phyloP scores from a whole-genome alignment of 2,329 filamentous ascomycete genomes.

The Atkinsonella texensis region DNA sequence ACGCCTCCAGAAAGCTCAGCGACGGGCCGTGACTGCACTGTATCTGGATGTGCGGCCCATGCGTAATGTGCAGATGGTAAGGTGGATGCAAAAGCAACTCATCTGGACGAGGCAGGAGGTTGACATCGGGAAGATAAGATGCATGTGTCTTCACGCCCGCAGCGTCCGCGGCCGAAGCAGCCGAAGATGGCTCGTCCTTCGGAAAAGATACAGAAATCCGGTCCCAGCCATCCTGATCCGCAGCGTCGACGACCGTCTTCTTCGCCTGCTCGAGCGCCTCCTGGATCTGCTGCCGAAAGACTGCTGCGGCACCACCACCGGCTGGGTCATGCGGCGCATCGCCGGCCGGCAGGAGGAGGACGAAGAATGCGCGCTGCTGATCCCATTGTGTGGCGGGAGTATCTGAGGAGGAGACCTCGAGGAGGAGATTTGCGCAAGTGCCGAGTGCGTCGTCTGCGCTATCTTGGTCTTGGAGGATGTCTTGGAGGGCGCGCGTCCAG shows the following conservation, averaged over 20 bases:
- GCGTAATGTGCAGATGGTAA: slow-evolving; percentile 32
- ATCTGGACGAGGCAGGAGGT: slow-evolving; percentile 31
- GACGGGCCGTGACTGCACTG: slow-evolving; percentile 36
- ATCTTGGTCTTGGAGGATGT: slow-evolving; percentile 26
- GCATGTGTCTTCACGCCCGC: neutral
- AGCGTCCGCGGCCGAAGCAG: neutral
- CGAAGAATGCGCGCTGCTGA: neutral
- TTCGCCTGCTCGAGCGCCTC: neutral
- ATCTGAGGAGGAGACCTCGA: slow-evolving; percentile 13
- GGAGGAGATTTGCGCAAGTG: slow-evolving; percentile 14
- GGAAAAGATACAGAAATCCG: neutral
- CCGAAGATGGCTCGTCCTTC: slow-evolving; percentile 10
- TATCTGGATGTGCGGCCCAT: slow-evolving; percentile 24
- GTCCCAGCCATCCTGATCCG: neutral
- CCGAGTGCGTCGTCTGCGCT: slow-evolving; percentile 9
- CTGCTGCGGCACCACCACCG: neutral
- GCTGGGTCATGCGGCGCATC: neutral
- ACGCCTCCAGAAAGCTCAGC: slow-evolving; percentile 31
- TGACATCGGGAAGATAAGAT: slow-evolving; percentile 27
- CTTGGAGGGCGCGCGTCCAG: slow-evolving; percentile 26
- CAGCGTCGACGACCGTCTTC: neutral
- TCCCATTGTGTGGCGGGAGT: slow-evolving; percentile 26
- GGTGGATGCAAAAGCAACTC: slow-evolving; percentile 34
- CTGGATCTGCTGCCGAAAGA: neutral
- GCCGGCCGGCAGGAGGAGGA: neutral